phyloP scores from a whole-genome alignment of 2,329 filamentous ascomycete species.

The Fusarium vanettenii region DNA sequence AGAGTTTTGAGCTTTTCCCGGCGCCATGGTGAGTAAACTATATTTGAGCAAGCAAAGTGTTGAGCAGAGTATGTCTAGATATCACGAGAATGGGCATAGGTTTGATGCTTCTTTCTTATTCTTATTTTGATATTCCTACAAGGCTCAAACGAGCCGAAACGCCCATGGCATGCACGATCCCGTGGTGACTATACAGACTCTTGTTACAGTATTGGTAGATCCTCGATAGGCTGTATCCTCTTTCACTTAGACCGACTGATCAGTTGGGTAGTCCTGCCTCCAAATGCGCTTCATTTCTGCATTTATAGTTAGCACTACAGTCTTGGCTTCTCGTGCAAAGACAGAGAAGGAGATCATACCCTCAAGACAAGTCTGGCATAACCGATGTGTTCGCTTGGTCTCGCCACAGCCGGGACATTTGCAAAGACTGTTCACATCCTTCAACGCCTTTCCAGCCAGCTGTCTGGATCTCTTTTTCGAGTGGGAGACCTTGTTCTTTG shows the following conservation, averaged over 20 bases:
- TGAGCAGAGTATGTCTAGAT: background rate
- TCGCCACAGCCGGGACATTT: conserved; percentile 91
- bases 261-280: conserved; percentile 52
- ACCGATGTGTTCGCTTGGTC: conserved; percentile 85
- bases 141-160: conserved; percentile 47
- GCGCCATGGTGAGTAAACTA: background rate
- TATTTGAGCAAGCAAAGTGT: background rate
- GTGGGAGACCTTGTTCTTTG: conserved; percentile 99
- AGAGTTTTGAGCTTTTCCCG: background rate
- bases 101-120: conserved; percentile 9
- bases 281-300: conserved; percentile 61
- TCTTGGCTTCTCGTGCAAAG: background rate
- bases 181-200: conserved; percentile 46
- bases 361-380: conserved; percentile 88
- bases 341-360: conserved; percentile 62
- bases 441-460: conserved; percentile 93
- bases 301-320: conserved; percentile 13
- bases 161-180: conserved; percentile 49
- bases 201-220: conserved; percentile 44
- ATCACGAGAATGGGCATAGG: background rate
- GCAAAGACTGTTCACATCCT: conserved; percentile 89
- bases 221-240: conserved; percentile 23
- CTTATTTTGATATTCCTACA: conserved; percentile 45
- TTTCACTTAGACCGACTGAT: conserved; percentile 47
- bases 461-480: conserved; percentile 94